Conservation (phyloP, 148 eudicot genomes). For the Pharnaceum exiguum region DNA sequence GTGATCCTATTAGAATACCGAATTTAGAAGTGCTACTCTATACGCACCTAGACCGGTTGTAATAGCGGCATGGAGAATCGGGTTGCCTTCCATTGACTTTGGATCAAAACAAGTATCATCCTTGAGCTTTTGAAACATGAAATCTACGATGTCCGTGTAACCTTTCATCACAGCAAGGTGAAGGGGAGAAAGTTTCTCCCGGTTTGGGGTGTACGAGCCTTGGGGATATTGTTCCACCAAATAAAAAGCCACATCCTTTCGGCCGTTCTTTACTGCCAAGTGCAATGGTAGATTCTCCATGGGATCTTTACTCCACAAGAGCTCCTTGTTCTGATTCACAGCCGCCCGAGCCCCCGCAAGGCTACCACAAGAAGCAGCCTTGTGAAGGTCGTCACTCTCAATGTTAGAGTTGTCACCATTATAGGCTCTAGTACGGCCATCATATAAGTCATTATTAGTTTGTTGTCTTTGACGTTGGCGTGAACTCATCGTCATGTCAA, state of each 20-base stretch:
- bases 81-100: background rate
- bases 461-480: background rate
- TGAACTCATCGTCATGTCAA: too few relatives aligned
- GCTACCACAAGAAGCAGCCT: background rate
- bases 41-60: too few relatives aligned
- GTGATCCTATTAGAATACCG: too few relatives aligned
- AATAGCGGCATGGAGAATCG: conserved; percentile 6
- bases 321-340: background rate
- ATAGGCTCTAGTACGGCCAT: background rate
- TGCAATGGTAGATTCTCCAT: conserved; percentile 11
- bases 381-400: background rate
- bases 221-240: conserved; percentile 4
- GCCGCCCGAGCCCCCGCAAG: background rate
- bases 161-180: background rate
- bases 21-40: too few relatives aligned
- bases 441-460: background rate
- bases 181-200: background rate
- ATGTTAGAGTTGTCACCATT: too few relatives aligned
- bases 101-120: background rate
- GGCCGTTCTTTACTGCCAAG: background rate
- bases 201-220: conserved; percentile 6
- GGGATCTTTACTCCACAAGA: background rate
- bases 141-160: background rate
- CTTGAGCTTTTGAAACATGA: background rate
- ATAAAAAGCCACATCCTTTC: background rate